Base-by-base conservation (phyloP, 1,284 basidiomycete genomes). In the Cryptococcus amylolentus region DNA sequence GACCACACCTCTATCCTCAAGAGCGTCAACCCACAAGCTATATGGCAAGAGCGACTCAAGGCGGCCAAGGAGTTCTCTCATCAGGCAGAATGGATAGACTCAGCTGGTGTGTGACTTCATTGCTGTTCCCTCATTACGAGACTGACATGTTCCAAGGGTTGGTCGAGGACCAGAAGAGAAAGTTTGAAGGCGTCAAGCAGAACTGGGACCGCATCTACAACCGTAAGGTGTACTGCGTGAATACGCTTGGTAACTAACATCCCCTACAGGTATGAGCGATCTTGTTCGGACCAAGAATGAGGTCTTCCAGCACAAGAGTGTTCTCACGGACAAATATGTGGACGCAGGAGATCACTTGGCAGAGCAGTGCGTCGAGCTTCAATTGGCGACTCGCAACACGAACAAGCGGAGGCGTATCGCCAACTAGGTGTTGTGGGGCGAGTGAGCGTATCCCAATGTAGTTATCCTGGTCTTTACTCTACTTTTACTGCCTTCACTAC, bases 291-390 rank as follows among this genome's bases (percentile, higher is more conserved):
- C 54, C 45, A 63, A 60, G n/a, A 49, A 60, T 39, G 27, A 16
- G 8, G 55, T 50, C 38, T 38, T 60, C n/a, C 42, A 59, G 37
- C 31, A 53, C 37, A 63, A 63, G 40, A 41, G 28, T n/a, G 31
- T 31, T 14, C 51, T 63, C 7, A 63, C 61, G 18, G 51, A 57
- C 7, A 38, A 55, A 45, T 63, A 60, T 43, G 51, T 37, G 16
- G 57, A 54, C 7, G 61, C 61, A 5, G 58, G 57, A 3, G 52
- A 50, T 3, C 31, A 46, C 4, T 50, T 63, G 7, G 54, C 57
- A 31, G 48, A 51, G n/a, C 57, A 59, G 44, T 63, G 57, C 47
- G 51, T 48, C 31, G 51, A 27, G 16, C 49, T 57, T 9, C 57
- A 63, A 40, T 27, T 43, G 26, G 53, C 57, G 12, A 57, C 61